A percentile compares a stretch with the other conserved stretches of the same genome.
Evolutionary conservation across 139 green algal genomes (phyloP).

Genomic region (Micromonas commoda): DNA sequence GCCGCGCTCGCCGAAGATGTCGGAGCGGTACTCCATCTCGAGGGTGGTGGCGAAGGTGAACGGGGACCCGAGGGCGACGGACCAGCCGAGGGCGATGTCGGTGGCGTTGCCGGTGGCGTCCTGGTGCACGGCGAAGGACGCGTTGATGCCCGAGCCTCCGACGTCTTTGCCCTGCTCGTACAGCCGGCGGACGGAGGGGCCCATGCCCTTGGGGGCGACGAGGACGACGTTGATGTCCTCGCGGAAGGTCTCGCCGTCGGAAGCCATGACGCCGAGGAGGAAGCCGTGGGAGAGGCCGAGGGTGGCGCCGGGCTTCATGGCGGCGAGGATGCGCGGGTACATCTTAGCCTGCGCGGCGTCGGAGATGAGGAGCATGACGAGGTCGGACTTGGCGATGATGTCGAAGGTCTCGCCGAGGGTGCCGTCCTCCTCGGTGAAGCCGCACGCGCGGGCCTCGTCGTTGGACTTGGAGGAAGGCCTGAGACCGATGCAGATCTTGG

Average conservation of each 20-base stretch:
- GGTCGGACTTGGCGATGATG: conserved; percentile 74
- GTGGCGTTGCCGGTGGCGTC: conserved; percentile 88
- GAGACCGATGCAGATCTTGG: conserved; percentile 81
- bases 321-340: conserved; percentile 86
- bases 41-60: conserved; percentile 98
- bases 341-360: conserved; percentile 94
- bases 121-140: conserved; percentile 98
- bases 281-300: conserved; percentile 98
- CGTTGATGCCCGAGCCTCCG: conserved; percentile 98
- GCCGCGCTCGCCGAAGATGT: conserved; percentile 98
- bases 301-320: conserved; percentile 95
- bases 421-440: conserved; percentile 78
- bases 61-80: conserved; percentile 86
- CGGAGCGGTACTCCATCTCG: conserved; percentile 96
- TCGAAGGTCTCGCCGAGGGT: conserved; percentile 96
- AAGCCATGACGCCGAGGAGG: conserved; percentile 71
- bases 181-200: conserved; percentile 79
- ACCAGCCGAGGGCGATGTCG: conserved; percentile 96
- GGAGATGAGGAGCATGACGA: conserved; percentile 96
- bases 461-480: conserved; percentile 65
- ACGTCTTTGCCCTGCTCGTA: conserved; percentile 98
- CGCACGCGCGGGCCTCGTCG: conserved; percentile 74
- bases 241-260: conserved; percentile 86
- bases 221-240: conserved; percentile 98
- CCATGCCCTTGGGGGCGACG: conserved; percentile 99